A percentile compares a stretch with the other conserved stretches of the same genome.
Conservation (phyloP, 768 basidiomycete species). For the Xanthoconium stramineum region DNA sequence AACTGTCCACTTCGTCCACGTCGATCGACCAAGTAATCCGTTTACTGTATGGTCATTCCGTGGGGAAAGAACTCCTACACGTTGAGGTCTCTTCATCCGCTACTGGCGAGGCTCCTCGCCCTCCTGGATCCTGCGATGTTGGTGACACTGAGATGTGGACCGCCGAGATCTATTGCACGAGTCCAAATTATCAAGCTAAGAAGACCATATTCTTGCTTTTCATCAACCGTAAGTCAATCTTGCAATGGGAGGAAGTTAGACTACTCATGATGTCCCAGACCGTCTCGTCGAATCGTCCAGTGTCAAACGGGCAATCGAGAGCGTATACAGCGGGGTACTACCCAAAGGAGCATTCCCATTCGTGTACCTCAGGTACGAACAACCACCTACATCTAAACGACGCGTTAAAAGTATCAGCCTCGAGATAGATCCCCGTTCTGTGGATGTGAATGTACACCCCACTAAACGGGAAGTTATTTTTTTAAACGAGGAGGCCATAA, state of each 20-base stretch:
- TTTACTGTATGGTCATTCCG: slow-evolving; percentile 73
- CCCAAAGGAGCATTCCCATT: slow-evolving; percentile 91
- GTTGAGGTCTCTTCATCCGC: slow-evolving; percentile 36
- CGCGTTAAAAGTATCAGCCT: slow-evolving; percentile 45
- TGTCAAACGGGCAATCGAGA: slow-evolving; percentile 85
- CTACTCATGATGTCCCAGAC: slow-evolving; percentile 44
- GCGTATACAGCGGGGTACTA: slow-evolving; percentile 76
- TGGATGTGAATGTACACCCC: slow-evolving; percentile 98
- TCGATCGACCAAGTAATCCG: slow-evolving; percentile 72
- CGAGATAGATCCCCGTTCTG: slow-evolving; percentile 62
- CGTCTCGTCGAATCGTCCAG: slow-evolving; percentile 86
- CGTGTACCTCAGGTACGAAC: slow-evolving; percentile 83
- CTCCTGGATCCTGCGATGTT: slow-evolving; percentile 17
- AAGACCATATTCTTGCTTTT: slow-evolving; percentile 84
- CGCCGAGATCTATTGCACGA: slow-evolving; percentile 83
- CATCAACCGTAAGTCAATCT: slow-evolving; percentile 76
- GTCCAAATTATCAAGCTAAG: slow-evolving; percentile 86
- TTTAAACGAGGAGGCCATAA: slow-evolving; percentile 84
- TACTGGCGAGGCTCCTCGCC: slow-evolving; percentile 19
- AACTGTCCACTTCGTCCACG: slow-evolving; percentile 73
- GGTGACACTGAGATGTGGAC: slow-evolving; percentile 55
- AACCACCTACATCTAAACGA: background rate
- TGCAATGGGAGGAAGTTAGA: background rate
- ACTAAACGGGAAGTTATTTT: slow-evolving; percentile 98
- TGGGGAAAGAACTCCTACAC: slow-evolving; percentile 73